Base-by-base conservation (phyloP, 192 early-diverging fungal genomes). In the Linnemannia exigua region DNA sequence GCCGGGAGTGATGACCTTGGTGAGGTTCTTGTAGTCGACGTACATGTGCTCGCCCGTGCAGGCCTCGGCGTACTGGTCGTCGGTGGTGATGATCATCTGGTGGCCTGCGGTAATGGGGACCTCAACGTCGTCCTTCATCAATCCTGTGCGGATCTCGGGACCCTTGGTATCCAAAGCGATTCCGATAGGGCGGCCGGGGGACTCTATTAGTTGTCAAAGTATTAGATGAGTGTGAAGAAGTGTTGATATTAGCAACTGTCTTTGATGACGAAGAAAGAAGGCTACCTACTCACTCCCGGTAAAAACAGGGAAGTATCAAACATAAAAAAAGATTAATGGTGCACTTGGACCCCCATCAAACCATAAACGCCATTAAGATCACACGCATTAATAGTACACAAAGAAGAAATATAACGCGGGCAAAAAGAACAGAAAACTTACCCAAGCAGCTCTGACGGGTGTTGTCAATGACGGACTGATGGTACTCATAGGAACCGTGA, bases 151-250 rank as follows among this genome's bases (percentile, higher is more conserved):
- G 88, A 96, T 96, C 89, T 96, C 95, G 54, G 95, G 95, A 50
- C 95, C 95, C 89, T 96, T 96, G 36, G 95, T 96, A 87, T 96
- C 95, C 33, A 96, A 88, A 36, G 95, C 95, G 87, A 96, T 95
- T 68, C 92, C 95, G 47, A 92, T 80, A 50, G 89, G 88, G 63
- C 87, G 82, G 38, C 88, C 89, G 31, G 89, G 91, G 41, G 91
- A 84, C 25, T 88, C 91, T 93, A 81, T 28, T 25, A 8, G 7
- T 6, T 41, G 3, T 22, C 35, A 48, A 36, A 41, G 19, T 50
- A 33, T 4, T 1, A 51, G 2, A 1, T 4, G 17, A 74, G 38
- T 7, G 1, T 70, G 46, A 67, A 9, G 14, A 22, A 15, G 52
- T 69, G 77, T n/a, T 19, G 20, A 8, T 16, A 54, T 58, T 50